Conservation (phyloP, 169 alveolate genomes). For the Plasmodium chabaudi region DNA sequence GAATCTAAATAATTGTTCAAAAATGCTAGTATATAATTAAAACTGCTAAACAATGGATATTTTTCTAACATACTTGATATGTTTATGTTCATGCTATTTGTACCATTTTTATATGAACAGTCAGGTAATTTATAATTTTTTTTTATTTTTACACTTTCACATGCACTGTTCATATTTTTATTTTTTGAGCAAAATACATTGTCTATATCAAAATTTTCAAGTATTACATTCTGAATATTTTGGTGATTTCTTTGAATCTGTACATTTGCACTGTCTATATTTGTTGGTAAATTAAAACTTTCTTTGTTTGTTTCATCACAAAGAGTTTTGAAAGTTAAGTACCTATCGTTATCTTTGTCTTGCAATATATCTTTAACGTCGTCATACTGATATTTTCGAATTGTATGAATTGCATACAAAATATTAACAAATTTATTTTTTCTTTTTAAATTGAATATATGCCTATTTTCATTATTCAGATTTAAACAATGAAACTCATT, state of each 20-base stretch:
- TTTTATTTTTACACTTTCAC: not conserved
- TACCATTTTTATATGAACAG: not conserved
- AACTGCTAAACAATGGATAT: not conserved
- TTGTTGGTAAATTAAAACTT: not conserved
- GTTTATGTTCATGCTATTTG: not conserved
- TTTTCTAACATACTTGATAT: not conserved
- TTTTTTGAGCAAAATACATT: too few relatives aligned
- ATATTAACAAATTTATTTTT: not conserved
- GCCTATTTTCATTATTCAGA: not conserved
- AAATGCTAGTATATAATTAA: conserved; percentile 8
- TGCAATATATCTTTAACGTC: conserved; percentile 14
- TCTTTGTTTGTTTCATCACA: not conserved
- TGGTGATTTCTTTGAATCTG: too few relatives aligned
- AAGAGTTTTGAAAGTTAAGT: not conserved
- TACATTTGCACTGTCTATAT: not conserved
- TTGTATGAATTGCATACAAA: conserved; percentile 4
- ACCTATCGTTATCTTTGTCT: conserved; percentile 15
- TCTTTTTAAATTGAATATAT: not conserved
- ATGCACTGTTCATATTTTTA: not conserved
- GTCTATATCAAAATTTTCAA: too few relatives aligned
- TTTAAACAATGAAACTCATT: not conserved
- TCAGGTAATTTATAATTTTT: not conserved
- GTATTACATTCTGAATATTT: too few relatives aligned
- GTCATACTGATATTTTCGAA: conserved; percentile 11
- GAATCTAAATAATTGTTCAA: conserved; percentile 14